Evolutionary conservation across 2,329 filamentous ascomycete genomes (phyloP).

Genomic region (Malbranchea zuffiana): DNA sequence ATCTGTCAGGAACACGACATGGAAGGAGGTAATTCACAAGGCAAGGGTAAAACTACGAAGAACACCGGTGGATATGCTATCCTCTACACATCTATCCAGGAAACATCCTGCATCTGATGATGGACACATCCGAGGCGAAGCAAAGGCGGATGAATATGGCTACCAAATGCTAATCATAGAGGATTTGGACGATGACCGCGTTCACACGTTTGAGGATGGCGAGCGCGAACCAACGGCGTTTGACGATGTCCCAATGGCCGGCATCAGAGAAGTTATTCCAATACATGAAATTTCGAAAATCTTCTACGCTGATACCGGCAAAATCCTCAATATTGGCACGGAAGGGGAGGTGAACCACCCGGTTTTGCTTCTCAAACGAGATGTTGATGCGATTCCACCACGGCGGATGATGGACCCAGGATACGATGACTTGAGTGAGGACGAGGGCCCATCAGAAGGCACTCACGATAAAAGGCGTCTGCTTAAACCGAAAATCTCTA

Average conservation of each 20-base stretch:
- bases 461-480: conserved; percentile 32
- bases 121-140: conserved; percentile 29
- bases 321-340: conserved; percentile 70
- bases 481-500: conserved; percentile 15
- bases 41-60: conserved; percentile 70
- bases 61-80: conserved; percentile 49
- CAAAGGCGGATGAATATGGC: conserved; percentile 52
- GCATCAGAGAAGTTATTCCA: conserved; percentile 56
- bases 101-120: conserved; percentile 5
- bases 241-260: conserved; percentile 51
- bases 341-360: conserved; percentile 61
- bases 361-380: conserved; percentile 62
- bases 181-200: conserved; percentile 61
- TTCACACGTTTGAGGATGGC: conserved; percentile 55
- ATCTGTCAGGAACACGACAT: conserved; percentile 57
- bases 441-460: conserved; percentile 24
- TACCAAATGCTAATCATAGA: conserved; percentile 78
- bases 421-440: conserved; percentile 23
- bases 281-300: conserved; percentile 75
- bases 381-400: conserved; percentile 52
- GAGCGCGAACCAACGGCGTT: conserved; percentile 47
- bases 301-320: conserved; percentile 84
- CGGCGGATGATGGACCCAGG: conserved; percentile 46
- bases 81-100: conserved; percentile 34
- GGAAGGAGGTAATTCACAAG: conserved; percentile 97